Evolutionary conservation across 2,329 filamentous ascomycete genomes (phyloP).

Genomic region (Trichoderma brevicompactum): DNA sequence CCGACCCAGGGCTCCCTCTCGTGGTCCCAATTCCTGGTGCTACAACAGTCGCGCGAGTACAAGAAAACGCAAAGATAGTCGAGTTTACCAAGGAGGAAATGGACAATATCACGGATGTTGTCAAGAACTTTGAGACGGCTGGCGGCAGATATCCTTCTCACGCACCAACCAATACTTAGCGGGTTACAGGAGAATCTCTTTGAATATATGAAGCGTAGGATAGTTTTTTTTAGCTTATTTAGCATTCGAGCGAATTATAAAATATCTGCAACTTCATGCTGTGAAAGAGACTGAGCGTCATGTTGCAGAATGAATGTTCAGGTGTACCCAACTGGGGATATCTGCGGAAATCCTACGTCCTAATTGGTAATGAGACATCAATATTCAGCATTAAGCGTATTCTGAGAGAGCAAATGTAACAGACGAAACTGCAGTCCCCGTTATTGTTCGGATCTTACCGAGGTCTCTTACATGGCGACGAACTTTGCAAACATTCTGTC

Average conservation of each 20-base stretch:
- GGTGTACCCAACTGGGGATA: too few species aligned
- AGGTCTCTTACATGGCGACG: too few species aligned
- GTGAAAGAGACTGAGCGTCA: too few species aligned
- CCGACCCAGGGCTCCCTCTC: constrained; percentile 55
- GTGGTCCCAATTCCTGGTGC: constrained; percentile 72
- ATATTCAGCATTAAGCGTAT: too few species aligned
- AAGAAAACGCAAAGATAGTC: constrained; percentile 62
- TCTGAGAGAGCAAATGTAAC: too few species aligned
- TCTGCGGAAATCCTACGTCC: too few species aligned
- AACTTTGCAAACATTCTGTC: too few species aligned
- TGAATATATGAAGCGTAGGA: neutral
- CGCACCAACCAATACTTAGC: constrained; percentile 42
- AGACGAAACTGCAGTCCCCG: too few species aligned
- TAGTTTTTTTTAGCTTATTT: neutral
- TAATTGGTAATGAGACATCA: too few species aligned
- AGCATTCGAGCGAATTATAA: neutral
- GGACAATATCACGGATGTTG: constrained; percentile 51
- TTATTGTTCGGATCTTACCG: too few species aligned
- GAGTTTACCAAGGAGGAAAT: constrained; percentile 57
- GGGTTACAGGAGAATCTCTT: neutral
- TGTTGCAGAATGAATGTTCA: too few species aligned
- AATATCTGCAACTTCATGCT: too few species aligned
- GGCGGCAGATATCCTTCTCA: constrained; percentile 56
- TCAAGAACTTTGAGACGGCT: constrained; percentile 52
- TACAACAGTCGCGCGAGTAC: constrained; percentile 57